A percentile compares a stretch with the other conserved stretches of the same genome.
phyloP scores from a whole-genome alignment of 1,139 yeast genomes.

The Lodderomyces metapsilosis region DNA sequence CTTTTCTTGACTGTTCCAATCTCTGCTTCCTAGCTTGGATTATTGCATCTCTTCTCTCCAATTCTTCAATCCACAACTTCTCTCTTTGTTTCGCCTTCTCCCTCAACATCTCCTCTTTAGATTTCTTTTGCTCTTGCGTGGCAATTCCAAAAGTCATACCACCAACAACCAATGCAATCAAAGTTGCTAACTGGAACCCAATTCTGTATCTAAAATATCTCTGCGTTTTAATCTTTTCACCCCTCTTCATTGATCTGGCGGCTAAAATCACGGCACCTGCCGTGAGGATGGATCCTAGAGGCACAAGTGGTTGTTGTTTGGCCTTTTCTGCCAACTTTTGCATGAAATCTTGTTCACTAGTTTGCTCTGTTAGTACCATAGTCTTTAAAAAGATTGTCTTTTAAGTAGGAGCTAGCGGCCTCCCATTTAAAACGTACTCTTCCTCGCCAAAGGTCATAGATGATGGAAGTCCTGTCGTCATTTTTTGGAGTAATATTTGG shows the following conservation, averaged over 20 bases:
- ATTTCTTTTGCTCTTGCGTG: constrained; percentile 37
- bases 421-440: constrained; percentile 20
- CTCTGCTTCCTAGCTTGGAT: constrained; percentile 62
- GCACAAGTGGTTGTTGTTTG: constrained; percentile 77
- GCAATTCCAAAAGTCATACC: constrained; percentile 59
- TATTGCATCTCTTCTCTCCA: constrained; percentile 76
- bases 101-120: constrained; percentile 59
- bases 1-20: constrained; percentile 37
- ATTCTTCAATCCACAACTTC: constrained; percentile 84
- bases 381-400: no score
- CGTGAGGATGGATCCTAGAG: constrained; percentile 76
- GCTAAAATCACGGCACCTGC: constrained; percentile 80
- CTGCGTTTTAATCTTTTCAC: constrained; percentile 76
- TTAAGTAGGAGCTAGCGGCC: no score
- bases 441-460: constrained; percentile 24
- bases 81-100: constrained; percentile 85
- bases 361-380: no score
- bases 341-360: constrained; percentile 32
- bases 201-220: constrained; percentile 88
- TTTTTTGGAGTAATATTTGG: constrained; percentile 6
- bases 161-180: constrained; percentile 79
- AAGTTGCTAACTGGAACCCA: constrained; percentile 78
- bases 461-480: constrained; percentile 23
- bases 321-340: constrained; percentile 39
- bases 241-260: constrained; percentile 69